Base-by-base conservation (phyloP, 1,139 yeast genomes). In the Blastobotrys arbuscula region DNA sequence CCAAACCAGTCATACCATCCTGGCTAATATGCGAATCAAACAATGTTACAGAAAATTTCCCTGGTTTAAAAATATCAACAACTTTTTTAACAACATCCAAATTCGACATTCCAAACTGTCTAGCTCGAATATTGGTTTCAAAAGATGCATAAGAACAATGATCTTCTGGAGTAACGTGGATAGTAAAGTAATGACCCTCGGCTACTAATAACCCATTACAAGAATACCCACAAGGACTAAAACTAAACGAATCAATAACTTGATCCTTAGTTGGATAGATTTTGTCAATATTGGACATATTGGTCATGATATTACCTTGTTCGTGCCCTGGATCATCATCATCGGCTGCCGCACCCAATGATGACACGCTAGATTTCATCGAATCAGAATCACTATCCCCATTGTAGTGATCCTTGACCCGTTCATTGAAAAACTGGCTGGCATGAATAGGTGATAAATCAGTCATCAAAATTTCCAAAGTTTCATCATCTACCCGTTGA, bases 121-220 rank as follows among this genome's bases (percentile, higher is more conserved):
- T 66, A 4, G 78, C 70, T 10, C 83, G 80, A 44, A 81, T 87
- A 64, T 87, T 92, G 18, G 97, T 82, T 65, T 92, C 97, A 68
- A 90, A 92, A 15, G 96, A 86, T 13, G 97, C 97, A 68, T 92
- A 92, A 2, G 96, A 87, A 88, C 95, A 92, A 28, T 92, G 95
- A 18, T 74, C 67, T 66, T 92, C 97, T 0, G 98, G 98, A 0
- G 98, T 92, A 38, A 92, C 86, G 66, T 92, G 98, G 53, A 90
- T 74, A 16, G 97, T 92, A 64, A 87, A 89, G 70, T 90, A 92
- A 64, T 77, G 78, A 42, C 72, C 69, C 43, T 70, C 73, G 48
- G 78, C 71, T 46, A 85, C 68, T 42, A 88, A 71, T 42, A 88
- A 71, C 24, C 94, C 83, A 67, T 92, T 92, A 45, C 96, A 86